phyloP scores from a whole-genome alignment of 2,329 filamentous ascomycete genomes.

The Alternaria burnsii region DNA sequence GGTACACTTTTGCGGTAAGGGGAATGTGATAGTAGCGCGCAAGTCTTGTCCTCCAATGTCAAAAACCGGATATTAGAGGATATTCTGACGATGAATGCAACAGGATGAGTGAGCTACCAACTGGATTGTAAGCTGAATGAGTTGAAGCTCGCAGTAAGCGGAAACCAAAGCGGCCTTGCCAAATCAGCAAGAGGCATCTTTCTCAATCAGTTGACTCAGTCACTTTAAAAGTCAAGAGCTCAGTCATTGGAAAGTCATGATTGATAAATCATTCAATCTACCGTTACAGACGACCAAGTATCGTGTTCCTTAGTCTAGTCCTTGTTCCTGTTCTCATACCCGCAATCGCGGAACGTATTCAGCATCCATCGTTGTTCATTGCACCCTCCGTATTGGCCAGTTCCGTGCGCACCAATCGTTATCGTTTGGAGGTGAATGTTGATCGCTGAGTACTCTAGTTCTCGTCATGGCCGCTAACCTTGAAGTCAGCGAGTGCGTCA shows the following conservation, averaged over 20 bases:
- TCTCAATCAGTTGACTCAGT: not conserved
- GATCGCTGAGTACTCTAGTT: not conserved
- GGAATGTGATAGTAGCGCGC: not conserved
- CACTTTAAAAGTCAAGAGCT: not conserved
- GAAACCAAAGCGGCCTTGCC: not conserved
- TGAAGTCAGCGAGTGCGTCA: not conserved
- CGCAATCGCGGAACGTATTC: not conserved
- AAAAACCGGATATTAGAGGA: not conserved
- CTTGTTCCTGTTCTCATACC: not conserved
- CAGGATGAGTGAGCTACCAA: accelerated
- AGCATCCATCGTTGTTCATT: not conserved
- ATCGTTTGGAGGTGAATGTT: not conserved
- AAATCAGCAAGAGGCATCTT: not conserved
- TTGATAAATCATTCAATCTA: not conserved
- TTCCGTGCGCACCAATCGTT: not conserved
- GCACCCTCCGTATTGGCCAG: not conserved
- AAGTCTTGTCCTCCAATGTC: not conserved
- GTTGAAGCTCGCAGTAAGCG: accelerated
- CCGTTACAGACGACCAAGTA: not conserved
- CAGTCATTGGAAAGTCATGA: not conserved
- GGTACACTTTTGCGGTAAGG: not conserved
- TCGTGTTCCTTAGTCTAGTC: not conserved
- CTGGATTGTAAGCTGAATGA: not conserved
- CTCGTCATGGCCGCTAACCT: not conserved
- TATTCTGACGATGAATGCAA: not conserved